Evolutionary conservation across 768 basidiomycete genomes (phyloP).

Genomic region (Suillus plorans): DNA sequence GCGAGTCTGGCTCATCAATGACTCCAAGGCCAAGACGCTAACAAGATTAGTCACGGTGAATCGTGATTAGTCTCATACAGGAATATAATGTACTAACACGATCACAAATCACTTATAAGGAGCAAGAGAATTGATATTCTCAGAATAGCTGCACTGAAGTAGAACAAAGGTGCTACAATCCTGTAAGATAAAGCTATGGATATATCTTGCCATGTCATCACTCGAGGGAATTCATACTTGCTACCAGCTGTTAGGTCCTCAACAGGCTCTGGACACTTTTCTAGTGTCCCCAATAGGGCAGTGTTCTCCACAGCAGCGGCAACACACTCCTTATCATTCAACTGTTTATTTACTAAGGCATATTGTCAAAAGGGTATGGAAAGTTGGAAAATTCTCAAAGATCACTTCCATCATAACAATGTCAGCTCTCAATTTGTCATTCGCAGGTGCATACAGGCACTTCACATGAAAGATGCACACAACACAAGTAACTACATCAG

Average conservation of each 20-base stretch:
- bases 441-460: no score
- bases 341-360: slow-evolving; percentile 87
- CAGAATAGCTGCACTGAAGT: neutral
- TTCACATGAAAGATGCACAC: no score
- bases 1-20: no score
- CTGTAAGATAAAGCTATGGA: slow-evolving; percentile 5
- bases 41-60: neutral
- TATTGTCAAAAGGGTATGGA: neutral
- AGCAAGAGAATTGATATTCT: neutral
- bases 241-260: slow-evolving; percentile 4
- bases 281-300: slow-evolving; percentile 81
- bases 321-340: slow-evolving; percentile 98
- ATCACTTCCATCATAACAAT: no score
- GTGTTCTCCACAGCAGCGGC: slow-evolving; percentile 96
- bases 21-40: neutral
- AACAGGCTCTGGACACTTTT: slow-evolving; percentile 62
- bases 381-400: no score
- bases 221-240: neutral
- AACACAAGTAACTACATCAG: no score
- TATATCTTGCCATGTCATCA: neutral
- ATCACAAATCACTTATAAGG: neutral
- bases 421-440: no score
- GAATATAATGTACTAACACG: neutral
- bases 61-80: neutral
- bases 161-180: slow-evolving; percentile 4